Percentiles rank a stretch among this genome's conserved stretches.
Conservation (phyloP, 2,329 filamentous ascomycete species). For the Botryosphaeria dothidea region DNA sequence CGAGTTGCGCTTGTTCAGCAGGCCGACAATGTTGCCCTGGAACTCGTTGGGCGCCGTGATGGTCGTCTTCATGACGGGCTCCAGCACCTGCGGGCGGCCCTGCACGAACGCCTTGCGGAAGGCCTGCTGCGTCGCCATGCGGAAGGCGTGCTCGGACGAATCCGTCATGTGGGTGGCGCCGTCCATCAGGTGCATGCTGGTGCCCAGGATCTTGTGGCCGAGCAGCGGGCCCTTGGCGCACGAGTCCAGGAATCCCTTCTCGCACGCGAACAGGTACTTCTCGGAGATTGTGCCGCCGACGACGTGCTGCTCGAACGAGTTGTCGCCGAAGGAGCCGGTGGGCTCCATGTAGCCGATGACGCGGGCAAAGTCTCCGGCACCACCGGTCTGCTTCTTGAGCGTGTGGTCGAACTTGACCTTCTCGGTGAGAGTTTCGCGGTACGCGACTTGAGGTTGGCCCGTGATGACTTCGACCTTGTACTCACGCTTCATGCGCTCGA, state of each 20-base stretch:
- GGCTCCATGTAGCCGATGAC: conserved; percentile 93
- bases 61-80: conserved; percentile 97
- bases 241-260: conserved; percentile 86
- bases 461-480: conserved; percentile 95
- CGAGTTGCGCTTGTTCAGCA: conserved; percentile 95
- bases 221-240: conserved; percentile 87
- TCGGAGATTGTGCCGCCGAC: conserved; percentile 89
- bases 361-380: conserved; percentile 91
- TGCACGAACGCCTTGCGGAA: conserved; percentile 91
- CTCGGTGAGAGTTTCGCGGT: conserved; percentile 87
- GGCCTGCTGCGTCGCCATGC: conserved; percentile 88
- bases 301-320: conserved; percentile 84
- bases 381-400: conserved; percentile 92
- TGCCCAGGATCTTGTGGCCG: conserved; percentile 88
- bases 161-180: conserved; percentile 97
- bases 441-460: conserved; percentile 95
- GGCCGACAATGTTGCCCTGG: conserved; percentile 90
- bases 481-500: conserved; percentile 94
- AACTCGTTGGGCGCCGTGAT: conserved; percentile 96
- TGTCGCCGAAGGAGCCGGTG: conserved; percentile 68
- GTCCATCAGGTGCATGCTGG: conserved; percentile 90
- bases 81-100: conserved; percentile 79
- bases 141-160: conserved; percentile 96
- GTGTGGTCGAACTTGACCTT: conserved; percentile 86
- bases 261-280: conserved; percentile 92